Evolutionary conservation across 768 basidiomycete genomes (phyloP).

Genomic region (Boletus eberwhitei): DNA sequence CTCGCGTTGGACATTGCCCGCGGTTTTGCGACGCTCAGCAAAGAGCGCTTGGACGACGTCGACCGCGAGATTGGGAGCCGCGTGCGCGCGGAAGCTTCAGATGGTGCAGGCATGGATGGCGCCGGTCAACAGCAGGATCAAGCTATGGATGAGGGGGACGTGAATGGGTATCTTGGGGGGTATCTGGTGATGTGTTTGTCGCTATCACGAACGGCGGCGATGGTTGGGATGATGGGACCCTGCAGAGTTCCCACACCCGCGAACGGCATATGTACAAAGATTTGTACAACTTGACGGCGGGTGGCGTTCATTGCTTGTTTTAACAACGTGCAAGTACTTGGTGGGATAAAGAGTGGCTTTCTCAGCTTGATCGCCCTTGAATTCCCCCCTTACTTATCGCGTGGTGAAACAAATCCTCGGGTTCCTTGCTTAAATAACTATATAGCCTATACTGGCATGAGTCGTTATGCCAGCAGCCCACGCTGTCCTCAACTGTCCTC

Average conservation of each 20-base stretch:
- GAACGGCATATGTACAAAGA: too few species aligned
- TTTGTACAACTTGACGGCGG: too few species aligned
- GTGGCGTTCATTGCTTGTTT: too few species aligned
- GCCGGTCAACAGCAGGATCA: background rate
- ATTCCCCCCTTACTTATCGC: too few species aligned
- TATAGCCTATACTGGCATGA: too few species aligned
- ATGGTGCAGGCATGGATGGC: slow-evolving; percentile 36
- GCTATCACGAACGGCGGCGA: slow-evolving; percentile 17
- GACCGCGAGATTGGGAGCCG: slow-evolving; percentile 40
- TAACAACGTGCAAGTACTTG: too few species aligned
- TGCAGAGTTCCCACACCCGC: slow-evolving; percentile 20
- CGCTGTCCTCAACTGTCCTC: background rate
- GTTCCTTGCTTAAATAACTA: too few species aligned
- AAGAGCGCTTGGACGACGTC: slow-evolving; percentile 40
- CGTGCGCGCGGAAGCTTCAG: slow-evolving; percentile 52
- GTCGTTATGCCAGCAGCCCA: background rate
- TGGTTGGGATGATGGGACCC: slow-evolving; percentile 6
- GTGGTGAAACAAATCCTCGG: too few species aligned
- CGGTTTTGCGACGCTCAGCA: slow-evolving; percentile 46
- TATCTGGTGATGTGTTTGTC: slow-evolving; percentile 14
- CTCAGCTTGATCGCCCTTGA: too few species aligned
- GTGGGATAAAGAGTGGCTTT: too few species aligned
- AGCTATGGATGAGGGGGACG: background rate
- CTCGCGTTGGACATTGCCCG: slow-evolving; percentile 52
- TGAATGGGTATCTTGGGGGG: slow-evolving; percentile 19